Percentiles rank a stretch among this genome's conserved stretches.
These are phyloP conservation scores for Corylus americana DNA, from an alignment of 306 rosid genomes.

Conservation along the genomic window DNA sequence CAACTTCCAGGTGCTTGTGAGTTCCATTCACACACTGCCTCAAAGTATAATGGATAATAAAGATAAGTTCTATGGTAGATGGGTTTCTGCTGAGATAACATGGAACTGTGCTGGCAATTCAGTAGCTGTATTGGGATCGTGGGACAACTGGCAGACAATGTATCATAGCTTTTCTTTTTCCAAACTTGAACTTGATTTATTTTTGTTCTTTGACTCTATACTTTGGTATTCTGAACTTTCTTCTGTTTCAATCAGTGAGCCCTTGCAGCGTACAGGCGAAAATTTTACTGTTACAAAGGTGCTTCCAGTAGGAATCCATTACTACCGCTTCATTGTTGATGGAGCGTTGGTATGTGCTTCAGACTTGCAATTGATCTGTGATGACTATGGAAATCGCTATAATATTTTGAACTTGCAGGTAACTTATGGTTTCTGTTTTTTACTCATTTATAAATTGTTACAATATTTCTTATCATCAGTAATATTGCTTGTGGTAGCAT, in stretches of 20 bases:
- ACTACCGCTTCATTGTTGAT: slow-evolving; percentile 76
- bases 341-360: slow-evolving; percentile 72
- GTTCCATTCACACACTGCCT: slow-evolving; percentile 26
- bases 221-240: slow-evolving; percentile 28
- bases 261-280: slow-evolving; percentile 45
- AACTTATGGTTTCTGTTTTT: slow-evolving; percentile 10
- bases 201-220: slow-evolving; percentile 6
- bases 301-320: slow-evolving; percentile 66
- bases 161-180: slow-evolving; percentile 25
- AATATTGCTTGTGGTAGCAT: not conserved
- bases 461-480: not conserved
- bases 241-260: slow-evolving; percentile 55
- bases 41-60: slow-evolving; percentile 36
- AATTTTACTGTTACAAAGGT: slow-evolving; percentile 46
- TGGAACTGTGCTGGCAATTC: slow-evolving; percentile 70
- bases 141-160: slow-evolving; percentile 87
- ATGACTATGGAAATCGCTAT: slow-evolving; percentile 52
- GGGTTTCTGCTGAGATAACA: slow-evolving; percentile 51
- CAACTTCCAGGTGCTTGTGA: slow-evolving; percentile 46
- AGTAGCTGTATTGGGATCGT: slow-evolving; percentile 75
- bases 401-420: slow-evolving; percentile 88
- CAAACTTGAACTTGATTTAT: slow-evolving; percentile 5
- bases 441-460: slow-evolving; percentile 3
- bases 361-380: slow-evolving; percentile 57
- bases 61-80: slow-evolving; percentile 35